Conservation (phyloP, 257 asterid species). For the Mentha longifolia region DNA sequence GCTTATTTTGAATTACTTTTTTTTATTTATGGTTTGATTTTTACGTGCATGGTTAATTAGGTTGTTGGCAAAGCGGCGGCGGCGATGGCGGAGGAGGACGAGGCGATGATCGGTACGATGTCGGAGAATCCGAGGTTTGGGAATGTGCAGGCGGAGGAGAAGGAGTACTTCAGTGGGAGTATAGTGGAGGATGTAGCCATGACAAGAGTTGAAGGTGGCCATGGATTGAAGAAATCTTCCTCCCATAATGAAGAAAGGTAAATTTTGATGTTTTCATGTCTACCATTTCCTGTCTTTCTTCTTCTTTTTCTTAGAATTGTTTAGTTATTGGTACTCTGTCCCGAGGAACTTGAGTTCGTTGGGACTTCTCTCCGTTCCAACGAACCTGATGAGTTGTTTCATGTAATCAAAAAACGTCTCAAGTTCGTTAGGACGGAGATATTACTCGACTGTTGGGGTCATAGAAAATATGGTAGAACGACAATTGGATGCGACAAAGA, state of each 20-base stretch:
- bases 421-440: no score
- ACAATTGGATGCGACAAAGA: not conserved
- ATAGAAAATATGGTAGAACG: not conserved
- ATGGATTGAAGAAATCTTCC: constrained; percentile 72
- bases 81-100: constrained; percentile 47
- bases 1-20: not conserved
- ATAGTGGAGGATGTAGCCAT: constrained; percentile 64
- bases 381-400: no score
- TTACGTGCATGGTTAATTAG: no score
- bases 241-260: constrained; percentile 87
- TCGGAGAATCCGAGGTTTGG: constrained; percentile 94
- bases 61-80: constrained; percentile 46
- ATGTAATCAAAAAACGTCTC: no score
- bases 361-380: no score
- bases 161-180: constrained; percentile 91
- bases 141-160: constrained; percentile 64
- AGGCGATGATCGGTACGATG: constrained; percentile 59
- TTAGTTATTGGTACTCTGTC: not conserved
- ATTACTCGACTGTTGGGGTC: no score
- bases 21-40: not conserved
- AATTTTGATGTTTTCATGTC: constrained; percentile 16
- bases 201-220: constrained; percentile 39
- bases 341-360: no score
- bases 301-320: no score
- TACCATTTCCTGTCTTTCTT: not conserved